phyloP scores from a whole-genome alignment of 2,329 filamentous ascomycete species.

The Hortaea sp. region DNA sequence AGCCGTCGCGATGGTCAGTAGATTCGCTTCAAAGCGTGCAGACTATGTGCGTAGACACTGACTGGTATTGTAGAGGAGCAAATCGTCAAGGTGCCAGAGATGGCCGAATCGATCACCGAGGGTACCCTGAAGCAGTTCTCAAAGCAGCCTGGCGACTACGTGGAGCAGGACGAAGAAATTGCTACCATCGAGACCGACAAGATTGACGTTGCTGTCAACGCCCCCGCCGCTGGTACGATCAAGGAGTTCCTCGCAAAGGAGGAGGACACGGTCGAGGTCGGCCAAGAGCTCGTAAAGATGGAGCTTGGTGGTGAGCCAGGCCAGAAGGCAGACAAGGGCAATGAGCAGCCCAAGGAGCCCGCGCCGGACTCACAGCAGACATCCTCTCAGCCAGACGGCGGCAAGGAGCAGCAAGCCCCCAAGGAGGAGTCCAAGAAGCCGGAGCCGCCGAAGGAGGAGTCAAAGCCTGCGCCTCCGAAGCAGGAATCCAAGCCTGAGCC shows the following conservation, averaged over 20 bases:
- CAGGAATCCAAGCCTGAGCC: conserved; percentile 36
- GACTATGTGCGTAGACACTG: conserved; percentile 3
- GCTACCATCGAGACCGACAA: conserved; percentile 99
- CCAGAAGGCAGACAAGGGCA: conserved; percentile 43
- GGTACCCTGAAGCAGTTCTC: conserved; percentile 93
- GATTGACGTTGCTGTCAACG: conserved; percentile 97
- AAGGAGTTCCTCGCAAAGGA: conserved; percentile 86
- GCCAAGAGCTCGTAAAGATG: conserved; percentile 79
- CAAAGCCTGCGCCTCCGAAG: conserved; percentile 32
- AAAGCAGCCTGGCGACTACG: conserved; percentile 86
- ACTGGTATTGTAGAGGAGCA: conserved; percentile 51
- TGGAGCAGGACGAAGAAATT: conserved; percentile 94
- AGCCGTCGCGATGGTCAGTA: conserved; percentile 24
- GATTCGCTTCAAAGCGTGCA: background rate
- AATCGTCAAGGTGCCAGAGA: conserved; percentile 86
- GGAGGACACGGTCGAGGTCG: conserved; percentile 90
- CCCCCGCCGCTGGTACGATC: conserved; percentile 79
- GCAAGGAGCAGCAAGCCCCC: conserved; percentile 29
- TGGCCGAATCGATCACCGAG: conserved; percentile 98
- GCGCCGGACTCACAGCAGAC: conserved; percentile 48
- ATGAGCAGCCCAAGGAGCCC: conserved; percentile 51
- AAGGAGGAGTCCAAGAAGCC: conserved; percentile 26
- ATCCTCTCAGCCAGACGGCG: conserved; percentile 43
- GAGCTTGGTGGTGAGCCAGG: conserved; percentile 61
- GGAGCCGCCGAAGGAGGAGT: conserved; percentile 30